Conservation (phyloP, 73 alveolate genomes). For the Paramecium octaurelia region DNA sequence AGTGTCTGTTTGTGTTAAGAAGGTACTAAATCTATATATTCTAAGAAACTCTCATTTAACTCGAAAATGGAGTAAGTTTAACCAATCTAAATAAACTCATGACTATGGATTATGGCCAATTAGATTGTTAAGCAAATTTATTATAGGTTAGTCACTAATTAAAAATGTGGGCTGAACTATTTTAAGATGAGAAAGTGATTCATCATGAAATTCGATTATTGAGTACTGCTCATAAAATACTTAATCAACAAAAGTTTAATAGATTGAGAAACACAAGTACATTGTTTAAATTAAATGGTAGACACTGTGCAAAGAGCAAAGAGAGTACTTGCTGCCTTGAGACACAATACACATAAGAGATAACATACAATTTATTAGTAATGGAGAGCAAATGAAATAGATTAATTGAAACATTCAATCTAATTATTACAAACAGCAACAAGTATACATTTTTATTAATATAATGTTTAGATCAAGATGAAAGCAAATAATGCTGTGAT, state of each 20-base stretch:
- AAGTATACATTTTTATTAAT: not conserved
- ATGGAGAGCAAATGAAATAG: not conserved
- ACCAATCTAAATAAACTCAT: not conserved
- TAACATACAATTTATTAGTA: not conserved
- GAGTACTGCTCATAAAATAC: not conserved
- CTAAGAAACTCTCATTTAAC: not conserved
- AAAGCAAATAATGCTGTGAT: not conserved
- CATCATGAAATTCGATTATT: not conserved
- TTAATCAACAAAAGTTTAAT: not conserved
- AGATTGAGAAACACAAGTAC: not conserved
- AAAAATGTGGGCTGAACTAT: not conserved
- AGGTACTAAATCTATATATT: not conserved
- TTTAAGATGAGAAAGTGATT: not conserved
- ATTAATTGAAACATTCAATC: not conserved
- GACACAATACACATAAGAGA: not conserved
- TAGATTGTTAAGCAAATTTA: not conserved
- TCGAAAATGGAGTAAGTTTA: not conserved
- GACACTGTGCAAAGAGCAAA: not conserved
- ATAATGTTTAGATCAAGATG: not conserved
- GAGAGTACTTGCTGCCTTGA: not conserved
- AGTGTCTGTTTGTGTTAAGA: not conserved
- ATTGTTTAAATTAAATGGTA: not conserved
- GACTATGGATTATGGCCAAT: not conserved
- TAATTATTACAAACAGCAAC: not conserved
- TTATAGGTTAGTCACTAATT: not conserved